Evolutionary conservation across 192 early-diverging fungal species (phyloP).

Genomic region (Backusella macrospora): DNA sequence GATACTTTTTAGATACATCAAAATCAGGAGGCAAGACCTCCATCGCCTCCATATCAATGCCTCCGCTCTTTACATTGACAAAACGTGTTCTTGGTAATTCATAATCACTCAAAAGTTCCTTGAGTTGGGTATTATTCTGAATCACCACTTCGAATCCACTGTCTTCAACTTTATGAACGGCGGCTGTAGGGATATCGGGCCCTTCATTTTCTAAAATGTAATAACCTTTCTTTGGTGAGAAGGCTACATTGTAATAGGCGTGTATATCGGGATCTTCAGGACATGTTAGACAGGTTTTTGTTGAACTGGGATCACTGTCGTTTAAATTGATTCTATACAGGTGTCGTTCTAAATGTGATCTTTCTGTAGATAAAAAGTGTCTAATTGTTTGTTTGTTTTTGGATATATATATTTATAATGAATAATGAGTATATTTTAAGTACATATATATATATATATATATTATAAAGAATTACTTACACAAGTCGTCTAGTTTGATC

Average conservation of each 20-base stretch:
- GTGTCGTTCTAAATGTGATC: constrained; percentile 45
- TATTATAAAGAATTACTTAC: constrained; percentile 43
- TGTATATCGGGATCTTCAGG: constrained; percentile 40
- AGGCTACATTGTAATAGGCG: constrained; percentile 70
- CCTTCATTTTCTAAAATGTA: constrained; percentile 81
- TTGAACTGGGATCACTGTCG: background rate
- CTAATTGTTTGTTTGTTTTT: constrained; percentile 6
- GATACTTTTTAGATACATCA: constrained; percentile 73
- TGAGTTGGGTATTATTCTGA: constrained; percentile 57
- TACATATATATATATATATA: constrained; percentile 9
- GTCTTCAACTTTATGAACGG: constrained; percentile 60
- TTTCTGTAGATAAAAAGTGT: constrained; percentile 40
- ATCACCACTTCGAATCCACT: constrained; percentile 56
- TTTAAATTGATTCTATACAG: constrained; percentile 41
- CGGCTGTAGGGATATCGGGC: constrained; percentile 81
- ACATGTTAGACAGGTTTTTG: constrained; percentile 39
- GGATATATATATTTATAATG: background rate
- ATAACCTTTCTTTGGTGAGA: constrained; percentile 75
- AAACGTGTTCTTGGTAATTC: constrained; percentile 61
- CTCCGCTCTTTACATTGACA: constrained; percentile 39
- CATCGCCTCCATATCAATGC: constrained; percentile 66
- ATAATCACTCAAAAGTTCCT: constrained; percentile 49
- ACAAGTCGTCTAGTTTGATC: constrained; percentile 43
- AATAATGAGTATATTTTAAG: too few relatives aligned
- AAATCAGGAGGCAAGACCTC: constrained; percentile 82